Evolutionary conservation across 1,139 yeast species (phyloP), one percentile per base, ranked within the genome.

Genomic region (Kodamaea sp.): DNA sequence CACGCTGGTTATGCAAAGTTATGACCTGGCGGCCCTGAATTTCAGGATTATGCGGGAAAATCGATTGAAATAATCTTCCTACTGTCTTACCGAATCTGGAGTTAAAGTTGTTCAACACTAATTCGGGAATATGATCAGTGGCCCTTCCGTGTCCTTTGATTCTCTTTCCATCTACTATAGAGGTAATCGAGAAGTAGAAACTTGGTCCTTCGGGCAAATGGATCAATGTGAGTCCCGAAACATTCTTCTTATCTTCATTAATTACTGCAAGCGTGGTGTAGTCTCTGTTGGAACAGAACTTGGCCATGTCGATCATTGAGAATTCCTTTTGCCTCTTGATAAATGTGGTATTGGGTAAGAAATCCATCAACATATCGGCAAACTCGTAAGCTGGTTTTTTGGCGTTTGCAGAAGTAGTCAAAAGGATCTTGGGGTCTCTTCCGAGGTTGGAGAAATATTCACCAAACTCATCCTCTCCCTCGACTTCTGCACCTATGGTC

Each of bases 201-300:
- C 97, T 83, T 22, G 98, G 98, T 0, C 98, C 98, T 32, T 74
- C 86, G 5, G 98, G 98, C 42, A 92, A 71, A 63, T 90, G 96
- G 43, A 92, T 83, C 53, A 94, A 84, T 1, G 97, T 88, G 41
- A 94, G 63, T 4, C 98, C 98, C 32, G 86, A 90, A 30, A 92
- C 95, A 45, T 74, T 76, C 60, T 92, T 92, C 60, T 89, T 89
- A 63, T 88, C 96, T 63, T 92, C 98, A 60, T 92, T 92, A 43
- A 92, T 79, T 32, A 92, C 89, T 25, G 92, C 69, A 48, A 92
- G 67, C 54, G 90, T 95, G 0, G 97, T 89, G 63, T 75, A 94
- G 19, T 82, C 92, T 51, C 98, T 69, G 55, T 84, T 86, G 28
- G 79, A 57, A 57, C 96, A 86, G 49, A 79, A 80, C 47, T 79